phyloP scores from a whole-genome alignment of 2,329 filamentous ascomycete genomes.

The Ceratocystis cacaofunesta region DNA sequence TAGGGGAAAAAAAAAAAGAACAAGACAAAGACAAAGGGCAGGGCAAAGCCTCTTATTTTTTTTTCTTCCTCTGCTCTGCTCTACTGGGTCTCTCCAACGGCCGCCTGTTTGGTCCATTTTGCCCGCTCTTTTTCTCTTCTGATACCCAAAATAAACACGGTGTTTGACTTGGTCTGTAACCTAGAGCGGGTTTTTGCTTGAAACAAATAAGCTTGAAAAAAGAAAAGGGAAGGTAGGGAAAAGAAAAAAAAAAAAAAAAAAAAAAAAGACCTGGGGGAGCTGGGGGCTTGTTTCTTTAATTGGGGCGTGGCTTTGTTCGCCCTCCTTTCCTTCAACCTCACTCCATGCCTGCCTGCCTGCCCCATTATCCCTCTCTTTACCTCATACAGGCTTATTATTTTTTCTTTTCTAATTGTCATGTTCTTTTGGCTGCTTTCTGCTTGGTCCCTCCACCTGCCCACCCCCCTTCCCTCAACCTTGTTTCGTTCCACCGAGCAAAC shows the following conservation, averaged over 20 bases:
- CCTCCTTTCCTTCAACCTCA: not conserved
- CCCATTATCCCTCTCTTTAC: not conserved
- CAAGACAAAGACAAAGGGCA: not conserved
- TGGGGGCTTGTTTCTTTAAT: not conserved
- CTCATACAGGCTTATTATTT: not conserved
- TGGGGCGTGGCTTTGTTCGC: not conserved
- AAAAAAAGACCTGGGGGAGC: not conserved
- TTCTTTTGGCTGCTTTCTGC: not conserved
- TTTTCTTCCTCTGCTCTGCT: not conserved
- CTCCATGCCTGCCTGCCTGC: not conserved
- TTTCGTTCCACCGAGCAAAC: not conserved
- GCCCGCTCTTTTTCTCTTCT: too few species aligned
- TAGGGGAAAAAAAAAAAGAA: not conserved
- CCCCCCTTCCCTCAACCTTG: not conserved
- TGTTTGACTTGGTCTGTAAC: conserved; percentile 5
- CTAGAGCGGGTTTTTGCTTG: conserved; percentile 1
- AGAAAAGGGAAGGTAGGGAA: not conserved
- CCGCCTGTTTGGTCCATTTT: too few species aligned
- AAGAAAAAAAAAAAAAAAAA: not conserved
- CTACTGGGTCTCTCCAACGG: not conserved
- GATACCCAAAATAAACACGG: not conserved
- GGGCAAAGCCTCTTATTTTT: not conserved
- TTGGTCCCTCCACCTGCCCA: not conserved
- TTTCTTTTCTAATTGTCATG: not conserved
- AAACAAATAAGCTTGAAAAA: conserved; percentile 6